Evolutionary conservation across 1,284 basidiomycete genomes (phyloP).

Genomic region (Cystobasidium sp.): DNA sequence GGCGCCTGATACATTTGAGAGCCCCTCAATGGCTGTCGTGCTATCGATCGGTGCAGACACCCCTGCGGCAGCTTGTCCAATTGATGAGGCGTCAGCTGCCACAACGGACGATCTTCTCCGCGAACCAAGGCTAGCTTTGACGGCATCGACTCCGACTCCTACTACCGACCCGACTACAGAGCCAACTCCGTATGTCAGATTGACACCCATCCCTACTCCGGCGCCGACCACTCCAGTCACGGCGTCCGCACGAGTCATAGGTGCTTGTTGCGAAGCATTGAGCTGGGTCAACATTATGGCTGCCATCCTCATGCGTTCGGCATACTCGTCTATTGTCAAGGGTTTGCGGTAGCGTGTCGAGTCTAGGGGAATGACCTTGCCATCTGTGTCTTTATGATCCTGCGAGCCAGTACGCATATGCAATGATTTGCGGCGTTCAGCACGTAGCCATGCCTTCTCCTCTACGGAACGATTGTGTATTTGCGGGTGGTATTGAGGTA

Average conservation of each 20-base stretch:
- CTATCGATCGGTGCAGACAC: slow-evolving; percentile 48
- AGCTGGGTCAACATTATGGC: slow-evolving; percentile 98
- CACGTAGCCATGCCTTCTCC: slow-evolving; percentile 52
- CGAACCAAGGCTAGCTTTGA: slow-evolving; percentile 45
- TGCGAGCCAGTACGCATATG: neutral
- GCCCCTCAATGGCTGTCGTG: slow-evolving; percentile 46
- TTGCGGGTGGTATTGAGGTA: slow-evolving; percentile 56
- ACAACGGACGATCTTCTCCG: slow-evolving; percentile 40
- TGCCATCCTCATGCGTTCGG: slow-evolving; percentile 95
- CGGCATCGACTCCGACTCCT: slow-evolving; percentile 53
- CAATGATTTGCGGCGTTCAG: slow-evolving; percentile 33
- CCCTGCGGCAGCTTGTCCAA: slow-evolving; percentile 31
- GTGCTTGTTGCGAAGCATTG: slow-evolving; percentile 67
- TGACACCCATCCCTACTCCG: slow-evolving; percentile 48
- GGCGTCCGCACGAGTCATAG: slow-evolving; percentile 50
- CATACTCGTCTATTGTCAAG: slow-evolving; percentile 85
- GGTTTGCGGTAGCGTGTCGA: slow-evolving; percentile 27
- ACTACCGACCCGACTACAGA: slow-evolving; percentile 54
- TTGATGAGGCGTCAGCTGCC: slow-evolving; percentile 11
- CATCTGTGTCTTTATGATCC: neutral
- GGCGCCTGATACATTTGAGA: slow-evolving; percentile 48
- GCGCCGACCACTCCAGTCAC: slow-evolving; percentile 53
- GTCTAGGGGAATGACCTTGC: no score
- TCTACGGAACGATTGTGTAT: slow-evolving; percentile 54
- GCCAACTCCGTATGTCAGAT: slow-evolving; percentile 48